Conservation (phyloP, 2,329 filamentous ascomycete genomes). For the Hypoxylon rubiginosum region DNA sequence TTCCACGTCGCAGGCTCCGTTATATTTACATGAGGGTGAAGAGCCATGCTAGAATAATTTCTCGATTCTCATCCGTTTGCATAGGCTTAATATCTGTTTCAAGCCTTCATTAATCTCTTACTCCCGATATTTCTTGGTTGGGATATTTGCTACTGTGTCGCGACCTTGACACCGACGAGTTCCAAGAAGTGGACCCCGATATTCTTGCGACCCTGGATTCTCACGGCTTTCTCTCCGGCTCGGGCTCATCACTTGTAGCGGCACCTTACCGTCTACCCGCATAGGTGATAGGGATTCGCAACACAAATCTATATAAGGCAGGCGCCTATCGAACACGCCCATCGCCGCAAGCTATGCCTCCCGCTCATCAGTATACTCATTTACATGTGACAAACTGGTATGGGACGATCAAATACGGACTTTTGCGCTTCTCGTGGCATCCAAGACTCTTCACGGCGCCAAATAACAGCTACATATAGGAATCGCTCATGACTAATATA, state of each 20-base stretch:
- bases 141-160: slow-evolving; percentile 27
- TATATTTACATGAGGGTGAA: slow-evolving; percentile 27
- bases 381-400: slow-evolving; percentile 9
- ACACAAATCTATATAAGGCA: slow-evolving; percentile 3
- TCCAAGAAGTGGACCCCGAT: slow-evolving; percentile 33
- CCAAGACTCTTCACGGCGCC: slow-evolving; percentile 2
- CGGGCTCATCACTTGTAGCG: slow-evolving; percentile 14
- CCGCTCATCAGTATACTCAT: not conserved
- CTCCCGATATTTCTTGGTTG: slow-evolving; percentile 24
- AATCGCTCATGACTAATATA: slow-evolving; percentile 10
- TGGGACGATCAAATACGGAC: not conserved
- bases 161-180: slow-evolving; percentile 24
- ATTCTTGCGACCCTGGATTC: slow-evolving; percentile 23
- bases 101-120: slow-evolving; percentile 36
- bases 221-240: slow-evolving; percentile 17
- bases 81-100: slow-evolving; percentile 22
- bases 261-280: slow-evolving; percentile 10
- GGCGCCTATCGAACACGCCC: not conserved
- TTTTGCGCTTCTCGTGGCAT: not conserved
- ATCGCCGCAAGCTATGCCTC: not conserved
- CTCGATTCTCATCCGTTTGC: slow-evolving; percentile 9
- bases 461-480: slow-evolving; percentile 5
- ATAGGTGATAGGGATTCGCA: slow-evolving; percentile 19
- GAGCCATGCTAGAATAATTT: slow-evolving; percentile 11
- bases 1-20: slow-evolving; percentile 17